A percentile compares a stretch with the other conserved stretches of the same genome.
phyloP scores from a whole-genome alignment of 306 rosid genomes.

The Glycine tomentella region DNA sequence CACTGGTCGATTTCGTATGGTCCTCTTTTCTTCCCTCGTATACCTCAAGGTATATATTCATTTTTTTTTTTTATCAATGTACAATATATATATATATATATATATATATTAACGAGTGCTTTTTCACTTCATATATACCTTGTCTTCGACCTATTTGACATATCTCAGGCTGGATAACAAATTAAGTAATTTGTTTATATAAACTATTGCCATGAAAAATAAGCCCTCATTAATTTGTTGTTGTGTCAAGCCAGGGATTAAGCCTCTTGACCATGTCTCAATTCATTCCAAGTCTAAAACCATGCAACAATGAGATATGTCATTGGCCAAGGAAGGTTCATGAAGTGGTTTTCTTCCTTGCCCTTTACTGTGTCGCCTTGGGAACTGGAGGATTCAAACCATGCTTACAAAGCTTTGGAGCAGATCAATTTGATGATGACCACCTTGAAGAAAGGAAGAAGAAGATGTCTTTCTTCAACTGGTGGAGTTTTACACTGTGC shows the following conservation, averaged over 20 bases:
- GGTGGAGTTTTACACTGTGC: constrained; percentile 56
- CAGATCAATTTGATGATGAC: constrained; percentile 66
- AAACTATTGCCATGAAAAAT: no score
- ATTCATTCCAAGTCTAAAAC: constrained; percentile 53
- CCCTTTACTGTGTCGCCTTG: constrained; percentile 55
- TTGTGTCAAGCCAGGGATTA: constrained; percentile 47
- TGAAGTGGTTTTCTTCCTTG: constrained; percentile 59
- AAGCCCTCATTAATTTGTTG: no score
- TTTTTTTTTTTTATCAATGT: no score
- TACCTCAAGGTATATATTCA: constrained; percentile 47
- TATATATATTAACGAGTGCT: no score
- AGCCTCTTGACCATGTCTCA: constrained; percentile 59
- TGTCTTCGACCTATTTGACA: background rate
- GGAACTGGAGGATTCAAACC: constrained; percentile 66
- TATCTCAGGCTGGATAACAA: no score
- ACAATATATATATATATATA: no score
- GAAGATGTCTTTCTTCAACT: constrained; percentile 63
- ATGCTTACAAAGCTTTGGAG: constrained; percentile 65
- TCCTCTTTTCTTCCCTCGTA: constrained; percentile 46
- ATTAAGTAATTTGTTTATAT: no score
- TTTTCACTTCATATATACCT: background rate
- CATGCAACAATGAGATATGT: constrained; percentile 49
- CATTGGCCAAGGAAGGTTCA: constrained; percentile 53
- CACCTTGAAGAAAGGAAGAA: constrained; percentile 52
- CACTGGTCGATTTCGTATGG: constrained; percentile 53